These are phyloP conservation scores for Phytophthora lateralis DNA, from an alignment of 352 stramenopile species.

Conservation along the genomic window DNA sequence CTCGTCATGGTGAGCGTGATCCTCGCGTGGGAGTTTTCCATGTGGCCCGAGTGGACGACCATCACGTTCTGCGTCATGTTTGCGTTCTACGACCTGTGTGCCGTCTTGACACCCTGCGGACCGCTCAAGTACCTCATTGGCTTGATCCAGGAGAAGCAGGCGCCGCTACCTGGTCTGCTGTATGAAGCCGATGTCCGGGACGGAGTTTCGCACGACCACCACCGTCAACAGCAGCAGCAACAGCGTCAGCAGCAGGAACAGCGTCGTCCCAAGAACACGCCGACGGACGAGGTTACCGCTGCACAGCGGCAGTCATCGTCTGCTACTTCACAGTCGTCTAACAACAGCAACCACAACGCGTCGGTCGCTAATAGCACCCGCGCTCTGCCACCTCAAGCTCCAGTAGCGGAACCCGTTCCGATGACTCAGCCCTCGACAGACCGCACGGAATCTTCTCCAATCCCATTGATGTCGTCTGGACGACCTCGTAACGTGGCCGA, in stretches of 20 bases:
- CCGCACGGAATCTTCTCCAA: slow-evolving; percentile 35
- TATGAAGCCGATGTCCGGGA: slow-evolving; percentile 95
- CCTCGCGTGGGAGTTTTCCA: slow-evolving; percentile 97
- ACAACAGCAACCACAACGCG: slow-evolving; percentile 23
- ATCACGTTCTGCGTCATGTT: slow-evolving; percentile 95
- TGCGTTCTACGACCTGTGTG: slow-evolving; percentile 98
- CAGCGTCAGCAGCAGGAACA: slow-evolving; percentile 20
- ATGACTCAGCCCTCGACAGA: slow-evolving; percentile 22
- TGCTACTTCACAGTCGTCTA: slow-evolving; percentile 44
- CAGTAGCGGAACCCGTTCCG: slow-evolving; percentile 13
- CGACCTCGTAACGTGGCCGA: slow-evolving; percentile 74
- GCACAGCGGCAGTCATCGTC: slow-evolving; percentile 43
- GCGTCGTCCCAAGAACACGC: slow-evolving; percentile 25
- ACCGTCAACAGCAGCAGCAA: slow-evolving; percentile 25
- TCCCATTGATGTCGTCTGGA: slow-evolving; percentile 35
- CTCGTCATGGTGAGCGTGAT: slow-evolving; percentile 96
- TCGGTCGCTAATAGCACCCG: slow-evolving; percentile 30
- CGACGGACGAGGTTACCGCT: slow-evolving; percentile 11
- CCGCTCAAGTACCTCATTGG: slow-evolving; percentile 94
- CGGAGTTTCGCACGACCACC: slow-evolving; percentile 60
- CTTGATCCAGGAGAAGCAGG: slow-evolving; percentile 93
- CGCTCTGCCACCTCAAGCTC: slow-evolving; percentile 14
- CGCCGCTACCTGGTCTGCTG: slow-evolving; percentile 92
- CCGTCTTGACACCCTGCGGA: slow-evolving; percentile 97
- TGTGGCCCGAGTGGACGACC: slow-evolving; percentile 95